These are phyloP conservation scores for Sparassis latifolia DNA, from an alignment of 1,284 basidiomycete species.

Conservation along the genomic window DNA sequence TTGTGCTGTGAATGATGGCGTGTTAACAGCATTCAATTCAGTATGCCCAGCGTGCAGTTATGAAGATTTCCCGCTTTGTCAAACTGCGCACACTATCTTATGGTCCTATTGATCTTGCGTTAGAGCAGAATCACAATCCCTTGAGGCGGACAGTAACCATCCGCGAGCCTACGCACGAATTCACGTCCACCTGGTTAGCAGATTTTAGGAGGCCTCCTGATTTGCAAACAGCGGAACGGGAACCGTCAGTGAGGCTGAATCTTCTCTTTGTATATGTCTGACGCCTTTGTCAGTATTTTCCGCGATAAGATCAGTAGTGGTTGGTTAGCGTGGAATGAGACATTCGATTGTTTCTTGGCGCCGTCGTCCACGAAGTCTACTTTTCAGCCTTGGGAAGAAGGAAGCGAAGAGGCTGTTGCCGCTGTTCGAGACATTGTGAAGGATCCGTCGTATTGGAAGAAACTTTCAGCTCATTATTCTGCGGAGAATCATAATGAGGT, in stretches of 20 bases:
- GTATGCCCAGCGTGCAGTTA: slow-evolving; percentile 65
- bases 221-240: slow-evolving; percentile 21
- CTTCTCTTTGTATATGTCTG: background rate
- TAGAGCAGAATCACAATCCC: slow-evolving; percentile 51
- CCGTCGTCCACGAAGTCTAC: slow-evolving; percentile 43
- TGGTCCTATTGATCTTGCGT: slow-evolving; percentile 49
- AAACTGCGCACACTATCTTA: slow-evolving; percentile 74
- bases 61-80: slow-evolving; percentile 61
- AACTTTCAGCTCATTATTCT: slow-evolving; percentile 51
- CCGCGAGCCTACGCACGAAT: slow-evolving; percentile 47
- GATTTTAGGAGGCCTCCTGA: slow-evolving; percentile 42
- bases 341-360: slow-evolving; percentile 38
- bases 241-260: slow-evolving; percentile 34
- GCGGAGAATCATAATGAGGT: slow-evolving; percentile 60
- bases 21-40: slow-evolving; percentile 17
- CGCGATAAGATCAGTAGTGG: slow-evolving; percentile 51
- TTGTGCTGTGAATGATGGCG: no score
- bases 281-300: slow-evolving; percentile 30
- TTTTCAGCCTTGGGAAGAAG: slow-evolving; percentile 50
- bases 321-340: slow-evolving; percentile 53
- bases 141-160: slow-evolving; percentile 47
- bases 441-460: slow-evolving; percentile 51
- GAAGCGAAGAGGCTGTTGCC: slow-evolving; percentile 39
- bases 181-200: slow-evolving; percentile 50
- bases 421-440: slow-evolving; percentile 40